Base-by-base conservation (phyloP, 495 filamentous ascomycete genomes). In the Podospora pseudopauciseta region DNA sequence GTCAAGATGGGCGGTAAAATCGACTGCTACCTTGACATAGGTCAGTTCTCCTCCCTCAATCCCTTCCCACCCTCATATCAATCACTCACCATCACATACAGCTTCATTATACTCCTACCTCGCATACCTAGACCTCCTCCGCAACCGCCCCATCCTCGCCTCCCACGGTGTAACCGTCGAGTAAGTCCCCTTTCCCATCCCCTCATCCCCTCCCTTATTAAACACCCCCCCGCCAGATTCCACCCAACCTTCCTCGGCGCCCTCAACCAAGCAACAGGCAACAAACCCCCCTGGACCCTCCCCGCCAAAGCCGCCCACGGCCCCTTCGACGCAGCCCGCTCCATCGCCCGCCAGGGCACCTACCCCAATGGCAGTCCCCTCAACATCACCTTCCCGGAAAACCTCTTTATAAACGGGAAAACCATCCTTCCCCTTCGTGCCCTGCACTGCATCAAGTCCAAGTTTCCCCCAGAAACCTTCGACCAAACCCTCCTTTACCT, bases 241-340 rank as follows among this genome's bases (percentile, higher is more conserved):
- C 82, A 88, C 70, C 91, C 91, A 16, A 78, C 92, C 60, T 88
- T 94, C 71, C 80, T 94, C n/a, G 90, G 89, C 60, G 91, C 86
- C 23, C 85, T 94, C 70, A 92, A 90, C 70, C 83, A 79, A 30
- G 86, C 80, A 26, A 86, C 65, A 86, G 89, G 89, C 54, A 93
- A 94, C 79, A 87, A 87, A 67, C 91, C 91, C 0, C 91, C 91
- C 5, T 91, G 89, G 88, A 85, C 81, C 1, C 76, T 90, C 30
- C 86, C 88, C 5, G 86, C 86, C 58, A 92, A 93, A 80, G 87
- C 84, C 18, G 70, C 65, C 11, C 87, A 92, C 73, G 77, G 78
- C 39, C 60, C 69, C 44, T 85, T 81, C 72, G 91, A 92, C 74
- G 72, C 72, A 4, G 69, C 71, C 5, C 85, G 89, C n/a, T 82